Evolutionary conservation across 2,329 filamentous ascomycete genomes (phyloP).

Genomic region (Clonostachys rhizophaga): DNA sequence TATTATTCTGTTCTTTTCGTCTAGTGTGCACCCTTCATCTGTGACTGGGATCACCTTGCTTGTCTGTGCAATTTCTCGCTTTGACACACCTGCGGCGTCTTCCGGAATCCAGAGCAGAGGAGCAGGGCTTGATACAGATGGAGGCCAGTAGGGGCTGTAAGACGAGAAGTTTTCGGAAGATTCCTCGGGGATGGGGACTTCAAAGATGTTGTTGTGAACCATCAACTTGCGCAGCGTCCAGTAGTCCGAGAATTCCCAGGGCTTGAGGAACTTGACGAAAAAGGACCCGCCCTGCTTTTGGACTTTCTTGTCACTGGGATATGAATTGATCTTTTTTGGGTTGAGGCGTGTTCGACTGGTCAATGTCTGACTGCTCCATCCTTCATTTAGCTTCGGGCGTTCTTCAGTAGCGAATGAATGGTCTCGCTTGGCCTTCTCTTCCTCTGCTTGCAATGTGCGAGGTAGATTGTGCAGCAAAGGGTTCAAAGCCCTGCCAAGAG

Average conservation of each 20-base stretch:
- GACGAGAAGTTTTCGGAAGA: too few species aligned
- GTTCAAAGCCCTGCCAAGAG: constrained; percentile 62
- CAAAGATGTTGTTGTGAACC: constrained; percentile 45
- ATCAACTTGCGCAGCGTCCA: constrained; percentile 64
- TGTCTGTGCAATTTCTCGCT: constrained; percentile 66
- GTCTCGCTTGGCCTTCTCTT: constrained; percentile 24
- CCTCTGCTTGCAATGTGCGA: constrained; percentile 44
- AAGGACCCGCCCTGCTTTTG: constrained; percentile 25
- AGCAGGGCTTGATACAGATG: constrained; percentile 54
- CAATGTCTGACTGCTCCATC: constrained; percentile 5
- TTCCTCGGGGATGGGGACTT: constrained; percentile 52
- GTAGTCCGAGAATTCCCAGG: constrained; percentile 73
- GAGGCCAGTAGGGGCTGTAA: constrained; percentile 66
- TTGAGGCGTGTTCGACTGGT: constrained; percentile 7
- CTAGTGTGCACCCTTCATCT: constrained; percentile 65
- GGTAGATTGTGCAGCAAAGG: constrained; percentile 71
- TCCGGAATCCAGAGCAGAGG: constrained; percentile 73
- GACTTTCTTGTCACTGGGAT: constrained; percentile 8
- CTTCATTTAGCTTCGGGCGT: constrained; percentile 2
- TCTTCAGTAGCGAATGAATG: too few species aligned
- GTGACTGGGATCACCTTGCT: constrained; percentile 63
- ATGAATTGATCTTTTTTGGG: constrained; percentile 9
- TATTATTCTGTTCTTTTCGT: constrained; percentile 54
- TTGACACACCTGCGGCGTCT: constrained; percentile 63
- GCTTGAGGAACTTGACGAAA: constrained; percentile 61